Evolutionary conservation across 2,329 filamentous ascomycete genomes (phyloP).

Genomic region (Aspergillus viridinutans): DNA sequence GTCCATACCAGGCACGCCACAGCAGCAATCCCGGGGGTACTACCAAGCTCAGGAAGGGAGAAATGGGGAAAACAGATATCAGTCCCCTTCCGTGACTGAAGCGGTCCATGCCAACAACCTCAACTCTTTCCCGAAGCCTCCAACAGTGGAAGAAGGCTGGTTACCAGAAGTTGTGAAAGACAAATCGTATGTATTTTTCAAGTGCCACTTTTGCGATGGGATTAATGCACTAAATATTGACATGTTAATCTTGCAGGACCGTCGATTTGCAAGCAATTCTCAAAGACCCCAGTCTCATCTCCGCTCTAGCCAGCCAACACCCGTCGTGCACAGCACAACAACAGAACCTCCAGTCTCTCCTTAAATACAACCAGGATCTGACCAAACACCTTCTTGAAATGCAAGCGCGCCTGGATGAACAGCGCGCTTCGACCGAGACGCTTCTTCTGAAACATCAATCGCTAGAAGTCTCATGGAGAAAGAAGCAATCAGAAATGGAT

Average conservation of each 20-base stretch:
- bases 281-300: constrained; percentile 62
- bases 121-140: constrained; percentile 24
- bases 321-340: constrained; percentile 66
- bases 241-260: constrained; percentile 20
- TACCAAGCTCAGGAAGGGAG: constrained; percentile 17
- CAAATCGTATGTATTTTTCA: constrained; percentile 63
- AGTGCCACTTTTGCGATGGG: not conserved
- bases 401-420: constrained; percentile 45
- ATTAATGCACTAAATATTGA: not conserved
- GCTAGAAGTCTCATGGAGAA: constrained; percentile 86
- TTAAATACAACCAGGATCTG: constrained; percentile 68
- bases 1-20: constrained; percentile 42
- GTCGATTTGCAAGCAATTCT: constrained; percentile 70
- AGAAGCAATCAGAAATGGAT: constrained; percentile 87
- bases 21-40: constrained; percentile 25
- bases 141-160: constrained; percentile 61
- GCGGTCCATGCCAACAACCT: constrained; percentile 8
- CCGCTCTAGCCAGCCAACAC: constrained; percentile 72
- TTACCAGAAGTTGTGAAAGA: constrained; percentile 71
- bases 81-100: constrained; percentile 8
- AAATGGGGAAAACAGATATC: constrained; percentile 4
- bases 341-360: constrained; percentile 58
- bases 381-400: constrained; percentile 47
- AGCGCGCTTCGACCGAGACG: constrained; percentile 68
- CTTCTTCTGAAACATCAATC: constrained; percentile 78